phyloP scores from a whole-genome alignment of 2,329 filamentous ascomycete genomes.

The Bipolaris sorokiniana region DNA sequence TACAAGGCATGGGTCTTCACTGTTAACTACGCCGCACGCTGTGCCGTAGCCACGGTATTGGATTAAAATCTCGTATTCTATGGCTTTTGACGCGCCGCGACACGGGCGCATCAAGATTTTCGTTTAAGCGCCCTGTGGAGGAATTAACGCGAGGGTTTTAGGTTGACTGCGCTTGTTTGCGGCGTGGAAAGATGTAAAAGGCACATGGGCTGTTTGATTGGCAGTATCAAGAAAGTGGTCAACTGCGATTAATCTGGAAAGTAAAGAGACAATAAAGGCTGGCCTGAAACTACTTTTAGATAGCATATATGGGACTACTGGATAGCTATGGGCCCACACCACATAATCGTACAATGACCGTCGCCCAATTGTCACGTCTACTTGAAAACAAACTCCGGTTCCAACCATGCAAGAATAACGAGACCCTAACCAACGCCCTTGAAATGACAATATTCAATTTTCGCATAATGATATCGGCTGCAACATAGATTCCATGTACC shows the following conservation, averaged over 20 bases:
- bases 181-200: too few species aligned
- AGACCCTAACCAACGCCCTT: background rate
- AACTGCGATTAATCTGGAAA: background rate
- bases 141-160: background rate
- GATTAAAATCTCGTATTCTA: too few species aligned
- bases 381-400: background rate
- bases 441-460: background rate
- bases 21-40: too few species aligned
- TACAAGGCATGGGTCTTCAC: too few species aligned
- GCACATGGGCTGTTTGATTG: background rate
- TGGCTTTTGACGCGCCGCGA: too few species aligned
- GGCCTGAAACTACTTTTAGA: background rate
- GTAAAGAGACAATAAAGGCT: background rate
- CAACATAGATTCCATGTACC: background rate
- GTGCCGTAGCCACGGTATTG: too few species aligned
- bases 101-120: too few species aligned
- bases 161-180: background rate
- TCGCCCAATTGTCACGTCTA: background rate
- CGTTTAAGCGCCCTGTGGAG: conserved; percentile 6
- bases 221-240: background rate
- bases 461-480: background rate
- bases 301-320: background rate
- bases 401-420: too few species aligned
- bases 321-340: background rate
- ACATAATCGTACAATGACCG: background rate